Evolutionary conservation across 163 green algal genomes (phyloP).

Genomic region (Trebouxia gelatinosa): DNA sequence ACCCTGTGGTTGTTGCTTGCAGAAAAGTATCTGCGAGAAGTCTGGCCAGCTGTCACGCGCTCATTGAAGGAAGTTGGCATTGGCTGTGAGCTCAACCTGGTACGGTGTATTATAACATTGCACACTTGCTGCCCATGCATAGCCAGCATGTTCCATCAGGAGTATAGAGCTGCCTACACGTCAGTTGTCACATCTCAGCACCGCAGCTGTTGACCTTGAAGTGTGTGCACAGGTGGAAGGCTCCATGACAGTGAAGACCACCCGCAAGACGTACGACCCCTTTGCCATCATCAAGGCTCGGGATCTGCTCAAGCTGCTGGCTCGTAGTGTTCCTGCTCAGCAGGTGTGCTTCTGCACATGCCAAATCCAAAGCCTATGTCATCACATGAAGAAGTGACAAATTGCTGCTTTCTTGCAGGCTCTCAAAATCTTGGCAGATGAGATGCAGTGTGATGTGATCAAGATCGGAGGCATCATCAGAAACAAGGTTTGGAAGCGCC

Average conservation of each 20-base stretch:
- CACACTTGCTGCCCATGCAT: too few species aligned
- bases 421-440: slow-evolving; percentile 94
- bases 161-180: too few species aligned
- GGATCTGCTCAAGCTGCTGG: slow-evolving; percentile 98
- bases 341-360: slow-evolving; percentile 52
- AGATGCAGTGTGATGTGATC: slow-evolving; percentile 97
- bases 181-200: too few species aligned
- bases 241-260: slow-evolving; percentile 96
- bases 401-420: slow-evolving; percentile 61
- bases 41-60: slow-evolving; percentile 91
- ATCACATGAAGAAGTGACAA: neutral
- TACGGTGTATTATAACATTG: slow-evolving; percentile 31
- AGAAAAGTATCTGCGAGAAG: slow-evolving; percentile 97
- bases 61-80: slow-evolving; percentile 90
- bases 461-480: slow-evolving; percentile 96
- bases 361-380: neutral
- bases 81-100: slow-evolving; percentile 96
- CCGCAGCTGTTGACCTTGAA: too few species aligned
- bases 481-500: slow-evolving; percentile 94
- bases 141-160: too few species aligned
- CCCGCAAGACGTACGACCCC: slow-evolving; percentile 96
- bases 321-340: slow-evolving; percentile 86
- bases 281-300: slow-evolving; percentile 98
- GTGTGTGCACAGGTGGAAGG: slow-evolving; percentile 77
- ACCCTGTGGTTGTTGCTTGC: too few species aligned